Evolutionary conservation across 441 rosid species (phyloP), one percentile per base, ranked within the genome.

Genomic region (Viola pubescens): DNA sequence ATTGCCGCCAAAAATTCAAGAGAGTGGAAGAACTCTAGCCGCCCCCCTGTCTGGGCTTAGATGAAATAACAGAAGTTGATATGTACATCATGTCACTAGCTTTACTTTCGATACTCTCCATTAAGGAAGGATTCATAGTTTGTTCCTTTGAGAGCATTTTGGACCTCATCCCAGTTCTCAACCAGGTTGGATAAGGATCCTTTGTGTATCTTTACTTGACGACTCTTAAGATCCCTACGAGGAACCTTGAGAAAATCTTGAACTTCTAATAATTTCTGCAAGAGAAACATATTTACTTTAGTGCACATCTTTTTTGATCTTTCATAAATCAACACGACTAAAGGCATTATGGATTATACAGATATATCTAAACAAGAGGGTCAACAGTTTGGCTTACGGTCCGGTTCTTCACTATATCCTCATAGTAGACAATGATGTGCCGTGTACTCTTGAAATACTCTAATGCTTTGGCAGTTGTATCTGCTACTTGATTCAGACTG

Each of bases 181-280:
- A 90, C 70, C 58, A 83, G 87, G 48, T 76, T 69, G 2, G 86
- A 81, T 66, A 86, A 73, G 2, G 86, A 47, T 42, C 97, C 96
- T 57, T 83, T 82, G 73, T 94, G 97, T 74, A 90, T 94, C 77
- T 85, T 94, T 64, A 94, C 96, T 75, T 89, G 98, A 12, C 97
- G 81, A 58, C 98, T 92, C 71, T 62, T 82, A 64, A 87, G 74
- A 7, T 81, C 72, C 52, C 70, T 78, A 42, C 34, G 78, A 0
- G 97, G 96, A 48, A 89, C 95, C 76, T 81, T 81, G 13, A 94
- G 81, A 74, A 94, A 89, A 61, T 86, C 88, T 69, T 80, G 91
- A 58, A 89, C 84, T 48, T 87, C 96, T 0, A 49, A 75, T 69
- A 92, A 73, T 75, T 80, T 89, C 98, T 92, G 84, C 76, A 67